phyloP scores from a whole-genome alignment of 1,284 basidiomycete species.

The Schizophyllum amplum region DNA sequence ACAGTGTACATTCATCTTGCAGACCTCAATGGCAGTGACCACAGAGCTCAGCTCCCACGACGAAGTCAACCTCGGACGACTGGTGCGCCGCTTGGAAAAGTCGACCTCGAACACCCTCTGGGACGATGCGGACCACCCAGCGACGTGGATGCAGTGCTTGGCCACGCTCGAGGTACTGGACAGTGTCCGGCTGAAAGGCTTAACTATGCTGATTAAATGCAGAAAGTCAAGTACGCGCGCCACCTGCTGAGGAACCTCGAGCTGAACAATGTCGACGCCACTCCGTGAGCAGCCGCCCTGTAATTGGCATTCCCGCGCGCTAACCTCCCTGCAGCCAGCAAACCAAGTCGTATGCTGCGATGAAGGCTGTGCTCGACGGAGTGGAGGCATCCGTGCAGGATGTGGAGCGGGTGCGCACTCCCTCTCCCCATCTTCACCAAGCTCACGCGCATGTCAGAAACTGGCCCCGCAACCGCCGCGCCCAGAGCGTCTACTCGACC shows the following conservation, averaged over 20 bases:
- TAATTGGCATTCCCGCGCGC: constrained; percentile 4
- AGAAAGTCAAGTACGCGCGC: constrained; percentile 60
- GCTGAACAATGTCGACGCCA: constrained; percentile 32
- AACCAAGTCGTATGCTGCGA: constrained; percentile 31
- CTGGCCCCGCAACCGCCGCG: constrained; percentile 1
- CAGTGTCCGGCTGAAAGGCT: too few relatives aligned
- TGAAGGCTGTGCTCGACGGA: constrained; percentile 40
- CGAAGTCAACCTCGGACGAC: constrained; percentile 57
- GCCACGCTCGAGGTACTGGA: constrained; percentile 46
- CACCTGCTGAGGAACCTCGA: constrained; percentile 52
- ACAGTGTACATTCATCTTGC: too few relatives aligned
- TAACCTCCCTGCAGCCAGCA: constrained; percentile 1
- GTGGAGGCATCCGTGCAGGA: constrained; percentile 43
- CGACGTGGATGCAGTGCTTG: constrained; percentile 51
- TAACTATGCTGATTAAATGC: constrained; percentile 1
- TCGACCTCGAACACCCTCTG: constrained; percentile 42
- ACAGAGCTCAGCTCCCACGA: constrained; percentile 33
- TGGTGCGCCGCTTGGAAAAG: constrained; percentile 56
- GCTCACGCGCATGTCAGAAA: constrained; percentile 9
- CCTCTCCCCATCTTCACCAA: constrained; percentile 6
- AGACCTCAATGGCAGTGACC: not conserved
- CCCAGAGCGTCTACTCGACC: constrained; percentile 22
- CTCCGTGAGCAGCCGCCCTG: constrained; percentile 29
- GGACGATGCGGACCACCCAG: constrained; percentile 24
- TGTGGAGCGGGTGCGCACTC: constrained; percentile 36